Conservation (phyloP, 2,329 filamentous ascomycete species). For the Sclerotinia spermophila region DNA sequence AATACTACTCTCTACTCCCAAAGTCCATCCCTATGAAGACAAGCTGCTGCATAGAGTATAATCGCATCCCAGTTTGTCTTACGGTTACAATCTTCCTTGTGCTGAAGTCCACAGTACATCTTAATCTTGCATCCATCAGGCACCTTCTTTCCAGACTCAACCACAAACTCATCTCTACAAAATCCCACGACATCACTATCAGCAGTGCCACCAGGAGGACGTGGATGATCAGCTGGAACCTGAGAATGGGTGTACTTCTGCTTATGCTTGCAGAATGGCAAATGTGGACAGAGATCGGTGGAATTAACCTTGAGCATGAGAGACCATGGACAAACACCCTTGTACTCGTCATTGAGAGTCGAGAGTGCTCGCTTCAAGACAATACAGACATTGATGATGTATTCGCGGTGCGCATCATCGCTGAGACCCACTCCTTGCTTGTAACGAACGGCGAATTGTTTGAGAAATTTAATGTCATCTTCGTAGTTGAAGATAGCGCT, state of each 20-base stretch:
- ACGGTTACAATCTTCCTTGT: background rate
- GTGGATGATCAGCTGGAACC: background rate
- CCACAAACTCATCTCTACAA: background rate
- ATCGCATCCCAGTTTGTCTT: background rate
- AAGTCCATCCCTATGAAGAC: conserved; percentile 1
- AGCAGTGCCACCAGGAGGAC: background rate
- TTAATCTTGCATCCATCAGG: background rate
- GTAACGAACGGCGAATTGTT: background rate
- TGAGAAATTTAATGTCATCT: background rate
- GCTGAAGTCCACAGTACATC: background rate
- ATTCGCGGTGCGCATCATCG: background rate
- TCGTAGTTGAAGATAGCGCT: background rate
- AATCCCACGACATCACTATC: background rate
- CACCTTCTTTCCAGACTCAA: background rate
- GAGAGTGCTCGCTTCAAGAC: background rate
- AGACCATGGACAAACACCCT: background rate
- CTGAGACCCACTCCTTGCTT: background rate
- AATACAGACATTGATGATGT: background rate
- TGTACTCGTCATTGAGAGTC: background rate
- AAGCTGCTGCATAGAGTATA: background rate
- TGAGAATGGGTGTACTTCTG: background rate
- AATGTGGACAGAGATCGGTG: background rate
- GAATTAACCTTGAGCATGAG: background rate
- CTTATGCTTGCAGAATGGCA: background rate
- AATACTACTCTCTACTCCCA: background rate